Evolutionary conservation across 2,329 filamentous ascomycete genomes (phyloP), one percentile per base, ranked within the genome.

Genomic region (Beauveria sp.): DNA sequence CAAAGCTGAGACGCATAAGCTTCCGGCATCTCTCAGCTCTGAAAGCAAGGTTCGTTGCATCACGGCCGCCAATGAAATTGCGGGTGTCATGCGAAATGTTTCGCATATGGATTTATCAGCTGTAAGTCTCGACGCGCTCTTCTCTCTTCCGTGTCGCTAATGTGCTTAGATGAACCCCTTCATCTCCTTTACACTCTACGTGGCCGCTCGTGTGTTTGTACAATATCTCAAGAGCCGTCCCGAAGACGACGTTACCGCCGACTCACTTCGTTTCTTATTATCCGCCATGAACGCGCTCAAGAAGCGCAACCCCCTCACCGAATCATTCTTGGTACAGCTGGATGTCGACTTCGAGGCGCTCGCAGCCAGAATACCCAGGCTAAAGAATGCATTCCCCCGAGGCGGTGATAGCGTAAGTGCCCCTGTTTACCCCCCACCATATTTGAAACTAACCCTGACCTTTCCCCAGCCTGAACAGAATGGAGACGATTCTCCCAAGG

Each of bases 191-290:
- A 96, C 92, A 70, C 82, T 99, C 49, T 98, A 97, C 68, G 93
- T 98, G n/a, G 89, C 93, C 12, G 91, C 93, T 24, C 85, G 95
- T 57, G 93, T 98, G 0, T 98, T 98, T 70, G 88, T 98, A 8
- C 93, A 98, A 72, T 97, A 96, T 69, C 81, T 98, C n/a, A 97
- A 96, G 74, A 95, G 90, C 61, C 83, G 89, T n/a, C 91, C 93
- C 0, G 88, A 93, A 34, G 93, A 98, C 73, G 85, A 81, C 70
- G 90, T 86, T 73, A 89, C 85, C 66, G 85, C 80, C 20, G 88
- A 93, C 61, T 93, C 92, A 0, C 77, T 98, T n/a, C 87, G 93
- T 61, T 98, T 99, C 71, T 81, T 98, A 18, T 81, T 98, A 2
- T 87, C 88, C 22, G 93, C 93, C 5, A 96, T 99, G 86, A 89